Evolutionary conservation across 1,139 yeast genomes (phyloP), one percentile per base, ranked within the genome.

Genomic region (Yamadazyma kanchanaburiensis): DNA sequence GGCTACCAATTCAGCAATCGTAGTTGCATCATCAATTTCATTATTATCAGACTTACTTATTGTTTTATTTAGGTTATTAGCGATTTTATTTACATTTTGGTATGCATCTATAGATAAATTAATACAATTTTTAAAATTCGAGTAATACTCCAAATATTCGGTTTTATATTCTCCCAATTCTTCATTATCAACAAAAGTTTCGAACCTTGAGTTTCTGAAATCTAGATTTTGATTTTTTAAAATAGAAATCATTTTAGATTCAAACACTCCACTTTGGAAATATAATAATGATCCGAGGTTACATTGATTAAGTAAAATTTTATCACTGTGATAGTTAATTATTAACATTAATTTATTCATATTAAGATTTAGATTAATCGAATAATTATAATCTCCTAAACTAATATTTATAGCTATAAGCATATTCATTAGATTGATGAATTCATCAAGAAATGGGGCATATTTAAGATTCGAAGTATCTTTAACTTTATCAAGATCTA

Each of bases 321-420:
- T 83, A 21, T 80, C 78, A 0, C 83, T 75, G 15, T 79, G 78
- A 43, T 75, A 74, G 26, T 82, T 85, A 0, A 89, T 84, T 42
- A 74, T 58, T 10, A 80, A 61, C 94, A 83, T 84, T 70, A 85
- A 73, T 46, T 78, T 78, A 7, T 84, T 79, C 38, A 86, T 76
- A 15, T 81, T 71, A 37, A 79, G 64, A 44, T 80, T 82, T 25
- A 83, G 70, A 33, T 74, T 65, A 14, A 80, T 59, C 0, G 94
- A 89, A 35, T 74, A 61, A 14, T 73, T 63, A 31, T 78, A 59
- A 48, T 83, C 89, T 7, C 88, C 87, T 5, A 78, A 66, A 2
- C 83, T 68, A 12, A 83, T 55, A 41, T 85, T 79, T 22, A 79
- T 65, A 2, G 88, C 86, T 6, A 81, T 74, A 38, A 78, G 70